Percentiles rank a stretch among this genome's conserved stretches.
These are phyloP conservation scores for Cladophialophora immunda DNA, from an alignment of 2,329 filamentous ascomycete genomes.

Conservation along the genomic window DNA sequence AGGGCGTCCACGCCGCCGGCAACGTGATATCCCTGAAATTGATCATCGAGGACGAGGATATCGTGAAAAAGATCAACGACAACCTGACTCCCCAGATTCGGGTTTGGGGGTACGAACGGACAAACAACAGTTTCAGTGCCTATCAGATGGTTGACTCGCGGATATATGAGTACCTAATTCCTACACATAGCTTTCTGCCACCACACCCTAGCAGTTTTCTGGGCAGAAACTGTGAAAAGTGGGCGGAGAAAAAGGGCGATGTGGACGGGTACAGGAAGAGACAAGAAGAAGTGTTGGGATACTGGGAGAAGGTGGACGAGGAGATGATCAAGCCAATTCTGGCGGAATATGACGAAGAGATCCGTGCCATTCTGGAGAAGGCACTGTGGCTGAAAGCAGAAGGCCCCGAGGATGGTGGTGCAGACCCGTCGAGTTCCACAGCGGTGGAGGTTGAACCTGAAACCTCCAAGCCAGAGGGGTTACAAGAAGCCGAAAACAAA, in stretches of 20 bases:
- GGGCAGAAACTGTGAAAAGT: slow-evolving; percentile 81
- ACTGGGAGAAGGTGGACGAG: slow-evolving; percentile 85
- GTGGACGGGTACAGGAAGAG: slow-evolving; percentile 72
- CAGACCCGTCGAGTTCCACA: neutral
- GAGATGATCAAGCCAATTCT: slow-evolving; percentile 77
- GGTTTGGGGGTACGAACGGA: slow-evolving; percentile 91
- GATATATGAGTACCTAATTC: slow-evolving; percentile 97
- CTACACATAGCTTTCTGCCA: slow-evolving; percentile 89
- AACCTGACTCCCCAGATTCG: slow-evolving; percentile 87
- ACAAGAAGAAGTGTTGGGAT: slow-evolving; percentile 79
- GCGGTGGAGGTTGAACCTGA: slow-evolving; percentile 28
- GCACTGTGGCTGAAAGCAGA: slow-evolving; percentile 50
- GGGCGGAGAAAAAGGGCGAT: slow-evolving; percentile 76
- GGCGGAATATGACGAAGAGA: slow-evolving; percentile 53
- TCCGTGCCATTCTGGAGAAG: slow-evolving; percentile 48
- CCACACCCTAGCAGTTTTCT: slow-evolving; percentile 89
- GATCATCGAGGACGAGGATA: slow-evolving; percentile 88
- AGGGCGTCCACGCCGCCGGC: slow-evolving; percentile 94
- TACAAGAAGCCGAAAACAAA: neutral
- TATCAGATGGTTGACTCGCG: slow-evolving; percentile 95
- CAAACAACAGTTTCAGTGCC: slow-evolving; percentile 89
- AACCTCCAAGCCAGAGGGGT: neutral
- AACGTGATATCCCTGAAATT: slow-evolving; percentile 96
- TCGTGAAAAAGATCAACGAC: slow-evolving; percentile 90
- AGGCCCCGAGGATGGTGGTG: neutral